Base-by-base conservation (phyloP, 345 rosid genomes). In the Alliaria petiolata region DNA sequence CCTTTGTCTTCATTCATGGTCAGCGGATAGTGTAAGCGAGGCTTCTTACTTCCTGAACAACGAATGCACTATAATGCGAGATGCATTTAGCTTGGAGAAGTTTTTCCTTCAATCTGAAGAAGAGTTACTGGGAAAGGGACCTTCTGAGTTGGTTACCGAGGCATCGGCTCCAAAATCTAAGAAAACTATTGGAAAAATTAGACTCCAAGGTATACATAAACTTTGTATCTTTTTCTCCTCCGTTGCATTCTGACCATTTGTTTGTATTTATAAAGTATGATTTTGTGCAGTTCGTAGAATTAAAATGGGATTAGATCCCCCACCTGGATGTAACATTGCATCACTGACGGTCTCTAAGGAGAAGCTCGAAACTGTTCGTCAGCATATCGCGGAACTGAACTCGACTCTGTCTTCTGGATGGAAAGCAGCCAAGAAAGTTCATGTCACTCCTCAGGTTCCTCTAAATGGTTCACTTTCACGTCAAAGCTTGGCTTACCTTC, bases 161-260 rank as follows among this genome's bases (percentile, higher is more conserved):
- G 76, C 79, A 59, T 81, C 85, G 74, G 87, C 91, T 61, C 76
- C 86, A 20, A 91, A 91, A 69, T 67, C 90, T 15, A 91, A 87
- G 80, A 93, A 83, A 78, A 81, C 83, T 35, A 77, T 81, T 51
- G 96, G 97, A 69, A 95, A 91, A 83, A 82, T 95, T 83, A 89
- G 83, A 79, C 89, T 95, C 71, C 91, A 91, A 88, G 96, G 99
- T 91, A n/a, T n/a, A n/a, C n/a, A n/a, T n/a, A n/a, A n/a, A n/a
- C n/a, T n/a, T n/a, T n/a, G n/a, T n/a, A 83, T n/a, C n/a, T n/a
- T n/a, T n/a, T n/a, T n/a, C n/a, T n/a, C n/a, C n/a, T n/a, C n/a
- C n/a, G 45, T 44, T 12, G 8, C 17, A n/a, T n/a, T n/a, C n/a
- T n/a, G n/a, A n/a, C n/a, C n/a, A 46, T 30, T 63, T 76, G 51